phyloP scores from a whole-genome alignment of 768 basidiomycete species.

The Leccinum arenicola region DNA sequence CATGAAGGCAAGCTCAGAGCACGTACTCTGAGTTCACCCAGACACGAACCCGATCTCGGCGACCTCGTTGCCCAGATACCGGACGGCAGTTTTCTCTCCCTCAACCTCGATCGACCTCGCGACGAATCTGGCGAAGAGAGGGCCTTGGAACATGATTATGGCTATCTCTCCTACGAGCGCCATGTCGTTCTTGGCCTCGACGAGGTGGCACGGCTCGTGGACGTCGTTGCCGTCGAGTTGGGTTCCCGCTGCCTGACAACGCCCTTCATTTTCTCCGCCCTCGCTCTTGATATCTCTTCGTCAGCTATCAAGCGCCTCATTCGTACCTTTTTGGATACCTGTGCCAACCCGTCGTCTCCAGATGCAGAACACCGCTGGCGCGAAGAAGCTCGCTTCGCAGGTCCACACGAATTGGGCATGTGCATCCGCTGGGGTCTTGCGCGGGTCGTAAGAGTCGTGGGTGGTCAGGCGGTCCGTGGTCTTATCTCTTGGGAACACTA shows the following conservation, averaged over 20 bases:
- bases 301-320: constrained; percentile 76
- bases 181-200: constrained; percentile 78
- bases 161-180: constrained; percentile 69
- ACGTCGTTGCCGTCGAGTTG: constrained; percentile 67
- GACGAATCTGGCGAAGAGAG: constrained; percentile 38
- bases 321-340: constrained; percentile 73
- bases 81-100: constrained; percentile 53
- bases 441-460: constrained; percentile 67
- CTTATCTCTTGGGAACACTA: constrained; percentile 86
- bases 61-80: constrained; percentile 39
- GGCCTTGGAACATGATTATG: constrained; percentile 52
- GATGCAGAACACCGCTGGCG: constrained; percentile 60
- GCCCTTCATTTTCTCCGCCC: constrained; percentile 87
- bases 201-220: constrained; percentile 69
- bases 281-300: constrained; percentile 81
- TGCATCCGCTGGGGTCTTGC: constrained; percentile 90
- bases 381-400: constrained; percentile 82
- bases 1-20: constrained; percentile 33
- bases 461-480: constrained; percentile 75
- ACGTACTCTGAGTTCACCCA: constrained; percentile 42
- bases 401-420: constrained; percentile 88
- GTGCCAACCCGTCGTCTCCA: constrained; percentile 32
- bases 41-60: constrained; percentile 31
- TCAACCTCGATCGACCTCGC: constrained; percentile 48
- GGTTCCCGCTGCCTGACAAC: constrained; percentile 75